These are phyloP conservation scores for Parmelia sp. DNA, from an alignment of 495 filamentous ascomycete species.

Conservation along the genomic window DNA sequence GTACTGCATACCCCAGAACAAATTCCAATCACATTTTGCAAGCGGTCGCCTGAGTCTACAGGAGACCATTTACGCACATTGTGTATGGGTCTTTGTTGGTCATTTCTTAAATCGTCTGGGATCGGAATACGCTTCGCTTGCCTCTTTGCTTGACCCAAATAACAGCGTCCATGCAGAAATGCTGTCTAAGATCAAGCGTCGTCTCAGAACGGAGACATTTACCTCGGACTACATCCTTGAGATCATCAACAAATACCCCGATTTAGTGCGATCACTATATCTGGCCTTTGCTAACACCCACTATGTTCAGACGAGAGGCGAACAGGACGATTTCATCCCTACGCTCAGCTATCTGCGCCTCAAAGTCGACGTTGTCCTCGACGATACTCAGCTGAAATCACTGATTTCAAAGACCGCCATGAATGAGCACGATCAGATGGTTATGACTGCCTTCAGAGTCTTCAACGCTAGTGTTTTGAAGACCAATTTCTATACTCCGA, in stretches of 20 bases:
- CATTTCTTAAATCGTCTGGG: constrained; percentile 96
- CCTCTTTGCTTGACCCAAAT: constrained; percentile 71
- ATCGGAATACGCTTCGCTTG: constrained; percentile 81
- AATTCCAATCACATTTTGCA: constrained; percentile 83
- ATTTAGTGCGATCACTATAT: constrained; percentile 82
- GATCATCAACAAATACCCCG: constrained; percentile 89
- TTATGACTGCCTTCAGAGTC: constrained; percentile 92
- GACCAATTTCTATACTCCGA: constrained; percentile 99
- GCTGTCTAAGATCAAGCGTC: constrained; percentile 90
- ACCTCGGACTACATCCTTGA: constrained; percentile 96
- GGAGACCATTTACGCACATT: constrained; percentile 95
- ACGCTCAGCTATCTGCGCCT: constrained; percentile 72
- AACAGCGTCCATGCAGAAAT: constrained; percentile 83
- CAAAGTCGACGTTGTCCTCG: constrained; percentile 68
- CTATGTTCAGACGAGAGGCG: constrained; percentile 72
- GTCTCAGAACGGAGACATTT: constrained; percentile 92
- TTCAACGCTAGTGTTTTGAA: constrained; percentile 90
- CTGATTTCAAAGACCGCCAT: constrained; percentile 72
- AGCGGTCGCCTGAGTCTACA: constrained; percentile 86
- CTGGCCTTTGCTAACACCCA: constrained; percentile 87
- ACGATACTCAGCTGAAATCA: constrained; percentile 68
- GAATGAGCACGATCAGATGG: constrained; percentile 97
- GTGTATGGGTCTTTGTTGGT: constrained; percentile 92
- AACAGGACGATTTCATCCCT: constrained; percentile 73
- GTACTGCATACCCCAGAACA: constrained; percentile 97